phyloP scores from a whole-genome alignment of 2,329 filamentous ascomycete genomes.

The Fusarium floridanum region DNA sequence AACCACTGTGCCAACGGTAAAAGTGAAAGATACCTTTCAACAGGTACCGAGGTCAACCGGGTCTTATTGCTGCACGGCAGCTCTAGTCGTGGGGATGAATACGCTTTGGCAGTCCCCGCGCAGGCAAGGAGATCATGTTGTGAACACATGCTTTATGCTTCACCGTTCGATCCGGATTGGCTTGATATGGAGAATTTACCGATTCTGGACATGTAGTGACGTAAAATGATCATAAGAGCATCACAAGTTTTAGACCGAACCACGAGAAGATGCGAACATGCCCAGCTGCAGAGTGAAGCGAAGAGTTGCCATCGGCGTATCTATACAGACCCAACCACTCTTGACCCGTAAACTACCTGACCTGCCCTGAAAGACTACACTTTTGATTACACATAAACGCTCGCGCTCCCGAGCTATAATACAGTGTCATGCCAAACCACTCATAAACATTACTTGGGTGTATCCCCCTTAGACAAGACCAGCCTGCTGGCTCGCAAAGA shows the following conservation, averaged over 20 bases:
- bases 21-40: too few relatives aligned
- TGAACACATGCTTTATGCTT: too few relatives aligned
- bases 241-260: not conserved
- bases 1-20: too few relatives aligned
- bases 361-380: slow-evolving; percentile 18
- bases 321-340: slow-evolving; percentile 7
- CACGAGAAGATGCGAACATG: not conserved
- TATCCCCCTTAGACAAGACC: slow-evolving; percentile 29
- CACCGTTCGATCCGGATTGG: too few relatives aligned
- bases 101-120: too few relatives aligned
- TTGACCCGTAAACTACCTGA: not conserved
- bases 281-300: not conserved
- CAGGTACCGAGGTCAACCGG: too few relatives aligned
- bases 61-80: too few relatives aligned
- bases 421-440: slow-evolving; percentile 16
- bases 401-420: slow-evolving; percentile 30
- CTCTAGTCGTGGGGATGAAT: too few relatives aligned
- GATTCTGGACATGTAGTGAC: too few relatives aligned
- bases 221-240: not conserved
- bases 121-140: too few relatives aligned
- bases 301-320: slow-evolving; percentile 1
- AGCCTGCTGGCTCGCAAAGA: slow-evolving; percentile 65
- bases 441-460: not conserved
- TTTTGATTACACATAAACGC: slow-evolving; percentile 30
- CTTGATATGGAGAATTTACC: too few relatives aligned